These are phyloP conservation scores for Helotiales sp. DNA, from an alignment of 2,329 filamentous ascomycete species.

Conservation along the genomic window DNA sequence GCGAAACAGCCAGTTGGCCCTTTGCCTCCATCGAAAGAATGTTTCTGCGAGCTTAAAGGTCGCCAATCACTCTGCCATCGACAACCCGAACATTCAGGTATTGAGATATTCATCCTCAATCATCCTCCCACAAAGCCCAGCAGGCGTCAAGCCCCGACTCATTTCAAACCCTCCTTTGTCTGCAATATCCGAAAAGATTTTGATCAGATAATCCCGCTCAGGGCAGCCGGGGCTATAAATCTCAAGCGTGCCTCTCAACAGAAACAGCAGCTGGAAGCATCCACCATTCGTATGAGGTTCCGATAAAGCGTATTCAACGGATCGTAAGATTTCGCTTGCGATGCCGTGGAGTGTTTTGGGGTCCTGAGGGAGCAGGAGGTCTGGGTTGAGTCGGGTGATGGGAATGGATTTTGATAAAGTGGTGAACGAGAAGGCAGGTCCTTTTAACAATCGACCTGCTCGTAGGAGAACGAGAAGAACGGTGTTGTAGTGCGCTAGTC, in stretches of 20 bases:
- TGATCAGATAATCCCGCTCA: constrained; percentile 24
- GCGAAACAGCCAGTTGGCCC: no score
- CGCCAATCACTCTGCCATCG: no score
- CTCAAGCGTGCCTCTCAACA: constrained; percentile 21
- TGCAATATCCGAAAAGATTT: constrained; percentile 22
- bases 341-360: constrained; percentile 25
- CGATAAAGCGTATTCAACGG: constrained; percentile 12
- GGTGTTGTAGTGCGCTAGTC: constrained; percentile 23
- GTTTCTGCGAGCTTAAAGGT: no score
- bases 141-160: constrained; percentile 21
- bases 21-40: no score
- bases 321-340: constrained; percentile 23
- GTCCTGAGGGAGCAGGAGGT: constrained; percentile 26
- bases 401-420: neutral
- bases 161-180: constrained; percentile 26
- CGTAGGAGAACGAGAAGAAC: constrained; percentile 21
- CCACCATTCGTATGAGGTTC: constrained; percentile 22
- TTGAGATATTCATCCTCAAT: constrained; percentile 13
- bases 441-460: constrained; percentile 5
- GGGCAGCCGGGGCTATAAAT: constrained; percentile 18
- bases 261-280: constrained; percentile 28
- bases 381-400: constrained; percentile 17
- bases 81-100: no score
- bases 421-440: neutral
- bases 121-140: constrained; percentile 19